phyloP scores from a whole-genome alignment of 306 rosid species.

The Astragalus glycyphyllos region DNA sequence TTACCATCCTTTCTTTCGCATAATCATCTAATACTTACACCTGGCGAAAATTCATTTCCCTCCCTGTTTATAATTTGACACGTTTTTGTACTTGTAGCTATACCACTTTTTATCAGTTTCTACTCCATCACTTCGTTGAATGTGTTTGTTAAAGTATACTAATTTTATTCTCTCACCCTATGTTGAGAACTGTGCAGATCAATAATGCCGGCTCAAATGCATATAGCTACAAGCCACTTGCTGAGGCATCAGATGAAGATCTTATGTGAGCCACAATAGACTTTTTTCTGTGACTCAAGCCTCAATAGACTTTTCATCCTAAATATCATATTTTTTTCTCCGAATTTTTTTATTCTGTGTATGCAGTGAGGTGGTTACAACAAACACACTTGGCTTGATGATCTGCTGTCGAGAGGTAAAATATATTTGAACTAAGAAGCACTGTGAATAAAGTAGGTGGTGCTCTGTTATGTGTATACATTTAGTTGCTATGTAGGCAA shows the following conservation, averaged over 20 bases:
- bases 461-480: conserved; percentile 38
- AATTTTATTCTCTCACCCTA: conserved; percentile 42
- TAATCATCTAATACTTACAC: neutral
- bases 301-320: conserved; percentile 24
- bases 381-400: conserved; percentile 96
- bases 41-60: conserved; percentile 19
- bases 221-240: conserved; percentile 85
- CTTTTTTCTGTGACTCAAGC: conserved; percentile 23
- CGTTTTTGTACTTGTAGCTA: conserved; percentile 6
- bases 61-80: conserved; percentile 16
- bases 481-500: conserved; percentile 69
- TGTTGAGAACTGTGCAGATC: conserved; percentile 71
- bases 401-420: conserved; percentile 97
- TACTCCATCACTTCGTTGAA: conserved; percentile 27
- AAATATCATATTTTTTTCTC: conserved; percentile 9
- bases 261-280: conserved; percentile 70
- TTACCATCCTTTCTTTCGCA: conserved; percentile 28
- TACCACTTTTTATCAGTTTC: conserved; percentile 24
- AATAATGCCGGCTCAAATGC: conserved; percentile 99
- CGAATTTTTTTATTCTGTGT: conserved; percentile 30
- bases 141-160: conserved; percentile 37
- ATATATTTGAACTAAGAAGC: conserved; percentile 37
- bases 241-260: conserved; percentile 95
- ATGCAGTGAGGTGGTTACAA: conserved; percentile 93
- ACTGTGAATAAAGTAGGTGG: conserved; percentile 32